A percentile compares a stretch with the other conserved stretches of the same genome.
These are phyloP conservation scores for Raphidocelis subcapitata DNA, from an alignment of 139 green algal genomes.

Conservation along the genomic window DNA sequence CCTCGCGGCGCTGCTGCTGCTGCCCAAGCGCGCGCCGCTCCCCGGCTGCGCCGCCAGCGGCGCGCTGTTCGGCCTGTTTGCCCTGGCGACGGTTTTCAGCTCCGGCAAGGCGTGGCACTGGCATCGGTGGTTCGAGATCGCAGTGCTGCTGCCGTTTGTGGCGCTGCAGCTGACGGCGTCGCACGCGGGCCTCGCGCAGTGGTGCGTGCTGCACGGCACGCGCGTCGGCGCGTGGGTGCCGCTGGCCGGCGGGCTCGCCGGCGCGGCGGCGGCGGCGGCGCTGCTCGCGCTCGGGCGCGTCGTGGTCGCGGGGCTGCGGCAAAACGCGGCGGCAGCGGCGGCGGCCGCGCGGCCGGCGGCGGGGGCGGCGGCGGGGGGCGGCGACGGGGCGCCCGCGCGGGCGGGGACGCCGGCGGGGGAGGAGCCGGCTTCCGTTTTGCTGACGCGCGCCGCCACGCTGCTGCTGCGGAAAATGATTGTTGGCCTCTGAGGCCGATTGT, in stretches of 20 bases:
- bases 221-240: constrained; percentile 18
- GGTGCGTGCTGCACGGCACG: constrained; percentile 2
- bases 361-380: background rate
- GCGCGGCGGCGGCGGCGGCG: constrained; percentile 11
- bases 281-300: background rate
- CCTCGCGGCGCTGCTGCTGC: background rate
- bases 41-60: constrained; percentile 11
- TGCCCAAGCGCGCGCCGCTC: constrained; percentile 6
- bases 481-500: too few relatives aligned
- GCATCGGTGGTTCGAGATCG: constrained; percentile 26
- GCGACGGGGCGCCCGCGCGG: background rate
- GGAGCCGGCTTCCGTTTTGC: background rate
- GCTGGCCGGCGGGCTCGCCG: constrained; percentile 7
- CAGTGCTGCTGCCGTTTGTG: constrained; percentile 19
- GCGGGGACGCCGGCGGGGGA: background rate
- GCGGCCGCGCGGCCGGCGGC: background rate
- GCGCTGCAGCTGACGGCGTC: constrained; percentile 15
- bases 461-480: too few relatives aligned
- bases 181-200: constrained; percentile 9
- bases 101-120: constrained; percentile 25
- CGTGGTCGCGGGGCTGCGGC: background rate
- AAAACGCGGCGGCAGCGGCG: background rate
- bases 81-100: constrained; percentile 12
- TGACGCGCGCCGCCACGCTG: background rate
- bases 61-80: constrained; percentile 18